Percentiles rank a stretch among this genome's conserved stretches.
These are phyloP conservation scores for Lolium perenne DNA, from an alignment of 176 grass and related monocot species.

Conservation along the genomic window DNA sequence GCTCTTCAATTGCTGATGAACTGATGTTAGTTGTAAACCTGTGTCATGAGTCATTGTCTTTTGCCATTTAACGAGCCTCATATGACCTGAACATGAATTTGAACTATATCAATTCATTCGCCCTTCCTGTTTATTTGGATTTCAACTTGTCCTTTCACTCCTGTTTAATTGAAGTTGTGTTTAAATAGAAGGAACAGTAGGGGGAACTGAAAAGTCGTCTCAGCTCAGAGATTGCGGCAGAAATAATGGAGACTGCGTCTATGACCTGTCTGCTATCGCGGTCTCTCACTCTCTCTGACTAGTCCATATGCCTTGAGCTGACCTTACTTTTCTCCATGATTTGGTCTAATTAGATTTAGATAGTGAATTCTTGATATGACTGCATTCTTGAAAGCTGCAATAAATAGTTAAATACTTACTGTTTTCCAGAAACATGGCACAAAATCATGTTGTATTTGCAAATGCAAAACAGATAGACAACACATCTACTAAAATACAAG, in stretches of 20 bases:
- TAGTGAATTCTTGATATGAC: slow-evolving; percentile 2
- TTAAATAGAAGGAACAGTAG: background rate
- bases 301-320: slow-evolving; percentile 16
- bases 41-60: background rate
- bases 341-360: slow-evolving; percentile 29
- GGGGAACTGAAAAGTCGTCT: background rate
- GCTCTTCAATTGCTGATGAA: background rate
- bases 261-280: background rate
- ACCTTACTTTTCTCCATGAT: slow-evolving; percentile 41
- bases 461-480: slow-evolving; percentile 22
- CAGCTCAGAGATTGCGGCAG: slow-evolving; percentile 38
- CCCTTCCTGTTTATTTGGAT: background rate
- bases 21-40: background rate
- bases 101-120: background rate
- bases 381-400: slow-evolving; percentile 16
- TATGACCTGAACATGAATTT: background rate
- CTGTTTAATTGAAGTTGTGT: slow-evolving; percentile 10
- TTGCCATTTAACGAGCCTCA: background rate
- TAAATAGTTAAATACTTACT: slow-evolving; percentile 1
- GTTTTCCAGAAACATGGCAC: background rate
- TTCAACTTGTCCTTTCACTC: background rate
- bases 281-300: background rate
- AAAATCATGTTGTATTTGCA: slow-evolving; percentile 15
- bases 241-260: slow-evolving; percentile 26
- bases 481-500: slow-evolving; percentile 43